A percentile compares a stretch with the other conserved stretches of the same genome.
phyloP scores from a whole-genome alignment of 2,329 filamentous ascomycete species.

The Sarocladium brachiariae region DNA sequence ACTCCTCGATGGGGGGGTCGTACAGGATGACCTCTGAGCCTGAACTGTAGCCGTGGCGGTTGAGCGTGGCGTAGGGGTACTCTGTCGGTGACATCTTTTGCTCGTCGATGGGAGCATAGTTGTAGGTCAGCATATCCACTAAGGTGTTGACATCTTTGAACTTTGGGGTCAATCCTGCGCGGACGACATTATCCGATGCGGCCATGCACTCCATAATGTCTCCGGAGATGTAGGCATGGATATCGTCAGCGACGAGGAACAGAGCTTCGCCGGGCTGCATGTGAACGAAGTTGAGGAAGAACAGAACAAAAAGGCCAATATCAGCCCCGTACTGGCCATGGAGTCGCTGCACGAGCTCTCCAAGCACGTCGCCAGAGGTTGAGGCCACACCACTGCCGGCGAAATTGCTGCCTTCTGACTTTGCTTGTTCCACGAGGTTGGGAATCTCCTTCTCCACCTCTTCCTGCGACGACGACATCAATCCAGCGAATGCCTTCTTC shows the following conservation, averaged over 20 bases:
- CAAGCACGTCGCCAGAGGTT: constrained; percentile 61
- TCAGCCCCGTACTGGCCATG: constrained; percentile 82
- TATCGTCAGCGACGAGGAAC: constrained; percentile 94
- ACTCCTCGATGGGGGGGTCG: constrained; percentile 94
- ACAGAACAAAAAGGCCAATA: constrained; percentile 88
- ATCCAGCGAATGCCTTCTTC: constrained; percentile 63
- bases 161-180: constrained; percentile 94
- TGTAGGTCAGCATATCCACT: constrained; percentile 88
- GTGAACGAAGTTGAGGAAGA: constrained; percentile 94
- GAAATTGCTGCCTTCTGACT: constrained; percentile 63
- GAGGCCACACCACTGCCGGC: constrained; percentile 64
- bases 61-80: constrained; percentile 80
- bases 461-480: constrained; percentile 72
- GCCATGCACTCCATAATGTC: constrained; percentile 99
- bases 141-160: constrained; percentile 94
- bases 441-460: constrained; percentile 49
- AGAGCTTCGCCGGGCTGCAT: constrained; percentile 86
- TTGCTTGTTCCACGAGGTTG: constrained; percentile 64
- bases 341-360: constrained; percentile 69
- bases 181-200: constrained; percentile 95
- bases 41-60: constrained; percentile 73
- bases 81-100: constrained; percentile 86
- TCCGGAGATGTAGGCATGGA: constrained; percentile 87
- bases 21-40: constrained; percentile 70
- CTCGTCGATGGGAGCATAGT: constrained; percentile 86